A percentile compares a stretch with the other conserved stretches of the same genome.
Conservation (phyloP, 1,139 yeast genomes). For the Saccharomyces hybrid region DNA sequence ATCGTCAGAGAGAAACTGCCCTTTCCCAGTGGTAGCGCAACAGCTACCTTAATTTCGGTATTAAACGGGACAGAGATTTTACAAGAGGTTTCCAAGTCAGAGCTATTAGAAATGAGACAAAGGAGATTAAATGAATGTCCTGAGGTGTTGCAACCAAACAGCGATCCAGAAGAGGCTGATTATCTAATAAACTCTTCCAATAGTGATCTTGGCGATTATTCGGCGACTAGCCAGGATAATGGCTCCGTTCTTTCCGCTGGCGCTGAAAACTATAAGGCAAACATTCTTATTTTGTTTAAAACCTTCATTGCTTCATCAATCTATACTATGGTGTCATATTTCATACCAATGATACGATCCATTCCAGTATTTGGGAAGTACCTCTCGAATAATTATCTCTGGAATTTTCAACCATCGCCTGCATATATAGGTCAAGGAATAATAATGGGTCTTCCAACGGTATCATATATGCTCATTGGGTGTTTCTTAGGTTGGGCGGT, state of each 20-base stretch:
- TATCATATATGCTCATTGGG: conserved; percentile 84
- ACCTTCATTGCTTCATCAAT: conserved; percentile 65
- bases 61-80: conserved; percentile 60
- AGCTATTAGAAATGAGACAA: conserved; percentile 23
- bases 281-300: conserved; percentile 46
- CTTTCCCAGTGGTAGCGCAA: conserved; percentile 94
- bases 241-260: background rate
- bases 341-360: conserved; percentile 57
- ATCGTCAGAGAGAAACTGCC: conserved; percentile 77
- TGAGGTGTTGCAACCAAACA: conserved; percentile 25
- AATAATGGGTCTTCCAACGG: conserved; percentile 92
- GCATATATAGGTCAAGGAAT: conserved; percentile 97
- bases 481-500: conserved; percentile 87
- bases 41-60: conserved; percentile 86
- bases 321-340: conserved; percentile 66
- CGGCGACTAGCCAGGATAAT: background rate
- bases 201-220: background rate
- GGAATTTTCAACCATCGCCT: conserved; percentile 94
- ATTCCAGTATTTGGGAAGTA: conserved; percentile 68
- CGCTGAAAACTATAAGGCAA: conserved; percentile 28
- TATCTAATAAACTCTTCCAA: conserved; percentile 5
- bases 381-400: conserved; percentile 60
- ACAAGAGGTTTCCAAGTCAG: conserved; percentile 35
- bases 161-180: conserved; percentile 9
- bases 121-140: conserved; percentile 26